phyloP scores from a whole-genome alignment of 2,329 filamentous ascomycete genomes.

The Chrysoporthe deuterocubensis region DNA sequence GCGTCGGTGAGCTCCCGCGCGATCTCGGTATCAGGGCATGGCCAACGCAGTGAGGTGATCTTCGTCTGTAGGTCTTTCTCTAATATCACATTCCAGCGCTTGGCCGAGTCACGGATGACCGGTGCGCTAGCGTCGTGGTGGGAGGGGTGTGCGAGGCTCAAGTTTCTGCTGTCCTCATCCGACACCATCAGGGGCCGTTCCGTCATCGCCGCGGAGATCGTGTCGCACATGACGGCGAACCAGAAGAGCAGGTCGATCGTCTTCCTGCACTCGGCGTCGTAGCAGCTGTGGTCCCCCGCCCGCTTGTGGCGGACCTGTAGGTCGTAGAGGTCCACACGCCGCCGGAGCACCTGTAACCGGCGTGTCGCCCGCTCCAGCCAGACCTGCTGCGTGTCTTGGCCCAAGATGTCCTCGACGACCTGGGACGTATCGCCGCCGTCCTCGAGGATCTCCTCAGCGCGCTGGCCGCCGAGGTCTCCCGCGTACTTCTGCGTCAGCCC shows the following conservation, averaged over 20 bases:
- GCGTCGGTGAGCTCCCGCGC: constrained; percentile 54
- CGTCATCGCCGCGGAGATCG: constrained; percentile 47
- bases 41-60: constrained; percentile 46
- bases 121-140: constrained; percentile 23
- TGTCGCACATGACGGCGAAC: constrained; percentile 41
- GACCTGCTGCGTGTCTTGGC: constrained; percentile 22
- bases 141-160: constrained; percentile 12
- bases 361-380: constrained; percentile 25
- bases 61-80: constrained; percentile 26
- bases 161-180: constrained; percentile 42
- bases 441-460: constrained; percentile 15
- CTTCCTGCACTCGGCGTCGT: constrained; percentile 37
- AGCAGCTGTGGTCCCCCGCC: constrained; percentile 4
- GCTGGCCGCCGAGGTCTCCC: background rate
- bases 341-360: constrained; percentile 22
- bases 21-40: constrained; percentile 58
- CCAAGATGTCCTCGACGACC: constrained; percentile 24
- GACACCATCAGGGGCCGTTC: constrained; percentile 42
- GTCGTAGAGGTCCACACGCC: constrained; percentile 23
- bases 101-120: background rate
- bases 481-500: constrained; percentile 40
- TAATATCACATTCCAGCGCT: constrained; percentile 24
- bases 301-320: constrained; percentile 2
- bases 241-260: constrained; percentile 61
- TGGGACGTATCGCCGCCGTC: constrained; percentile 11